Percentiles rank a stretch among this genome's conserved stretches.
Conservation (phyloP, 768 basidiomycete species). For the Hydnomerulius pinastri region DNA sequence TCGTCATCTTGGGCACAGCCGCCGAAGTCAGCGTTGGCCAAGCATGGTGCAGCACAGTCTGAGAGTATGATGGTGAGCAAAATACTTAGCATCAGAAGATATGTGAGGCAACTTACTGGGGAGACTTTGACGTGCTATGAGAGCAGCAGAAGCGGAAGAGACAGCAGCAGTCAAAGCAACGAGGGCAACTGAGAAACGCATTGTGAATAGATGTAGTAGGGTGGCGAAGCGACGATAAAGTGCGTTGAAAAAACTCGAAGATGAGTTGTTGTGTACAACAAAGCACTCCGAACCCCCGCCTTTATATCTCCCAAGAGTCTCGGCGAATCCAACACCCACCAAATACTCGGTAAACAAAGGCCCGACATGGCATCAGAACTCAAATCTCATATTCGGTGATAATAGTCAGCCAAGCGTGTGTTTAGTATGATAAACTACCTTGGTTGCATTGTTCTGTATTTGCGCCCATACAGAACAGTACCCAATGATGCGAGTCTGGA, state of each 20-base stretch:
- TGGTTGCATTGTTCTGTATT: conserved; percentile 7
- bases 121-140: conserved; percentile 20
- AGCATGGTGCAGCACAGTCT: conserved; percentile 58
- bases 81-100: not conserved
- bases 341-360: conserved; percentile 9
- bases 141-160: conserved; percentile 19
- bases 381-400: not conserved
- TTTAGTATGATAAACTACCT: not conserved
- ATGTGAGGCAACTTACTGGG: conserved; percentile 21
- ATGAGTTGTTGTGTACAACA: conserved; percentile 33
- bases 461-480: not conserved
- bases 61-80: not conserved
- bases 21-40: conserved; percentile 43
- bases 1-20: conserved; percentile 52
- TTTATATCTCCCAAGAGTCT: conserved; percentile 4
- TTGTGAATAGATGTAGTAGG: conserved; percentile 6
- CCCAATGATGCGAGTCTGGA: not conserved
- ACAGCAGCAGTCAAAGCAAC: conserved; percentile 13
- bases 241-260: conserved; percentile 18
- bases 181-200: conserved; percentile 18
- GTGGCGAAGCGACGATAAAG: not conserved
- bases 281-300: not conserved
- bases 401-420: not conserved
- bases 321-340: not conserved
- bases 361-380: not conserved